These are phyloP conservation scores for Lachnellula arida DNA, from an alignment of 2,329 filamentous ascomycete genomes.

Conservation along the genomic window DNA sequence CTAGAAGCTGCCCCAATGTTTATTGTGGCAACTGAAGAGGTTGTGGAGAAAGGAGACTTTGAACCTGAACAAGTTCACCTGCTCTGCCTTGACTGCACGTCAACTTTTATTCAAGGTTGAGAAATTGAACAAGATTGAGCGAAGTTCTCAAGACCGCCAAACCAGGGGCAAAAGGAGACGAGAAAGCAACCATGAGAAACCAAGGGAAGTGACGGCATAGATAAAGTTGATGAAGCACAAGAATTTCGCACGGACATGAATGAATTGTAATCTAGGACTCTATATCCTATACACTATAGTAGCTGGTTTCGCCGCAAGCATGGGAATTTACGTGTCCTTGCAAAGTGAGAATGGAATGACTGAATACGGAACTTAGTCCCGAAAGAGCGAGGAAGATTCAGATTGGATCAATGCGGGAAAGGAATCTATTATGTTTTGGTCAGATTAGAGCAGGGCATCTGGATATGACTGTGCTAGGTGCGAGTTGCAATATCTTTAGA, in stretches of 20 bases:
- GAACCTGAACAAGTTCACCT: not conserved
- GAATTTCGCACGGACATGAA: conserved; percentile 28
- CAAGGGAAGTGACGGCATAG: conserved; percentile 27
- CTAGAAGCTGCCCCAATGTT: not conserved
- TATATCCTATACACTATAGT: not conserved
- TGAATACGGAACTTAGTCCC: not conserved
- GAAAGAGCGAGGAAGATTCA: not conserved
- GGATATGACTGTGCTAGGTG: conserved; percentile 73
- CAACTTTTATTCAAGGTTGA: not conserved
- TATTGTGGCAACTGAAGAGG: not conserved
- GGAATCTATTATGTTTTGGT: too few relatives aligned
- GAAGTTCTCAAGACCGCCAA: not conserved
- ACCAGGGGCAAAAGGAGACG: not conserved
- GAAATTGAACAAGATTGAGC: too few relatives aligned
- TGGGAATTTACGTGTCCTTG: not conserved
- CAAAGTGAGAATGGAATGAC: not conserved
- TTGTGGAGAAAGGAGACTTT: not conserved
- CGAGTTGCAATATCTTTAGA: not conserved
- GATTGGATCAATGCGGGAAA: conserved; percentile 69
- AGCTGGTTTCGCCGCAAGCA: not conserved
- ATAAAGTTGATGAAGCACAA: conserved; percentile 29
- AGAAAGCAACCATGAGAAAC: not conserved
- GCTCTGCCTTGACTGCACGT: too few relatives aligned
- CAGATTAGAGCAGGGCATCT: conserved; percentile 85
- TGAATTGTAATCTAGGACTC: not conserved